Base-by-base conservation (phyloP, 2,329 filamentous ascomycete species). In the Neobulgaria alba region DNA sequence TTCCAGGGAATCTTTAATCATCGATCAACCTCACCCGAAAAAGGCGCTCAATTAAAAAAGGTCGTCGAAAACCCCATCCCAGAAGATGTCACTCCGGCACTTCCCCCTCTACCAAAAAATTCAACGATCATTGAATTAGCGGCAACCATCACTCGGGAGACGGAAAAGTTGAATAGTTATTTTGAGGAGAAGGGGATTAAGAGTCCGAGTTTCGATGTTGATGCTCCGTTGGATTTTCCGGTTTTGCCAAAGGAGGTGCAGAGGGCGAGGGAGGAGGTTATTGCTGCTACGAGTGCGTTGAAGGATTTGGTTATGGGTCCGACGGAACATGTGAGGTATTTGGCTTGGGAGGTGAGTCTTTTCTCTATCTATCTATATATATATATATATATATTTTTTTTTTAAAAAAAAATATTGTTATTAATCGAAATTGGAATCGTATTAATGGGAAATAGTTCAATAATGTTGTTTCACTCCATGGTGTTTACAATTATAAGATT, bases 401-500 rank as follows among this genome's bases (percentile, higher is more conserved):
- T n/a, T n/a, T n/a, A n/a, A n/a, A n/a, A n/a, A n/a, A n/a, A n/a
- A n/a, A n/a, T n/a, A n/a, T n/a, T n/a, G n/a, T n/a, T n/a, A n/a
- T n/a, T n/a, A n/a, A n/a, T n/a, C n/a, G n/a, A n/a, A n/a, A n/a
- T 10, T 3, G 34, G 17, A 17, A 12, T 36, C 21, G 7, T 16
- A 18, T 19, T n/a, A 5, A 7, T 15, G 14, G 23, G 23, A 26
- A 26, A 26, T 26, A 74, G 69, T 71, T 65, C 46, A 61, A 73
- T 44, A 67, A 73, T 40, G 66, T 66, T 1, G 57, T 75, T 16
- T 71, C 68, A 36, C 61, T 75, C 10, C 65, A 70, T 39, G 59
- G 71, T 10, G 62, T 75, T 41, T 71, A 72, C 52, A 64, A 65
- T 45, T 74, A 67, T 46, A 64, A 60, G 16, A 65, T 75, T 21